Base-by-base conservation (phyloP, 148 eudicot species). In the Polygonum maritimum region DNA sequence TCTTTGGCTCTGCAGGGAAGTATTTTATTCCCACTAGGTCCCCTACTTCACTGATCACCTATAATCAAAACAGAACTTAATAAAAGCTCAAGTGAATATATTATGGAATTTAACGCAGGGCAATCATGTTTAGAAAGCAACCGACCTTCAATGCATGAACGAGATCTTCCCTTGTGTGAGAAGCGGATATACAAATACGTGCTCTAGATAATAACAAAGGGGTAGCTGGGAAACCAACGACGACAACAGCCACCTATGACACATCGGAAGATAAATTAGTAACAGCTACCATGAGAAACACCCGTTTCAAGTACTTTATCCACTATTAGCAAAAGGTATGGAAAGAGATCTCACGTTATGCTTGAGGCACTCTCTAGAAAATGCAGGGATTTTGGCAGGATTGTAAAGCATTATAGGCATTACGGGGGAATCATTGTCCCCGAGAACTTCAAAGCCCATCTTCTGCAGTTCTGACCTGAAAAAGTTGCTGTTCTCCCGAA, bases 141-240 rank as follows among this genome's bases (percentile, higher is more conserved):
- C 81, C 84, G 7, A 93, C 98, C 94, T 91, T 80, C 74, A 93
- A 79, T 18, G 94, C 97, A 81, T 79, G 88, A 71, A 87, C 74
- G 76, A 93, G 87, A 80, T 93, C 98, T 79, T 89, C 94, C 83
- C 94, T 87, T 72, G 92, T 54, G 75, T 91, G 97, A 79, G 97
- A 85, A 86, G 98, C 97, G 54, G 98, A 93, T 41, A 93, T 88
- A 80, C 98, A 92, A 31, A 93, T 91, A 40, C 98, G 97, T 36
- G 94, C 98, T 78, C 98, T 86, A n/a, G 97, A 89, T 82, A 91
- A 76, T 81, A 93, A 78, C 62, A 93, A 83, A 58, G 94, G 97
- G 19, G 98, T 93, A 31, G 98, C 98, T 39, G 98, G 98, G 85
- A 93, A 93, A 69, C 92, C 97, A 78, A 93, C 97, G 1, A 88